Evolutionary conservation across 441 rosid species (phyloP).

Genomic region (Raphanus hybrid): DNA sequence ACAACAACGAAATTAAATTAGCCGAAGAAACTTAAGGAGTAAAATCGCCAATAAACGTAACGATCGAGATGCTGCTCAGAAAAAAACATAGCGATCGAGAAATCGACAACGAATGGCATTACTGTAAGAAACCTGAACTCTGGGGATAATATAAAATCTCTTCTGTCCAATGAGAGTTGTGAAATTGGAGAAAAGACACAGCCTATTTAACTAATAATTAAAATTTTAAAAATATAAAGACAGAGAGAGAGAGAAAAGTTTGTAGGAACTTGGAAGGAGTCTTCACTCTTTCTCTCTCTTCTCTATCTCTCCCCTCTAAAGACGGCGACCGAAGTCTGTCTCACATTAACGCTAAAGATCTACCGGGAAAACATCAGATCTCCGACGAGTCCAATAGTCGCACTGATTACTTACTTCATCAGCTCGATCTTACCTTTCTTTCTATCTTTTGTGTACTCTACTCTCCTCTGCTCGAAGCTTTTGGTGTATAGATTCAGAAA

Average conservation of each 20-base stretch:
- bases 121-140: background rate
- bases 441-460: background rate
- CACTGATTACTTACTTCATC: background rate
- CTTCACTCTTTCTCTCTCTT: too few species aligned
- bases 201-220: too few species aligned
- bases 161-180: too few species aligned
- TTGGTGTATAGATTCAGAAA: slow-evolving; percentile 11
- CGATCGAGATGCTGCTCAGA: too few species aligned
- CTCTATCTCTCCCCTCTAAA: too few species aligned
- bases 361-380: too few species aligned
- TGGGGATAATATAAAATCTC: background rate
- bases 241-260: too few species aligned
- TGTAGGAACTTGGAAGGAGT: too few species aligned
- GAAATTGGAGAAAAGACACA: too few species aligned
- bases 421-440: background rate
- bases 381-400: background rate
- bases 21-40: background rate
- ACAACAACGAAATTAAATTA: background rate
- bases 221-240: too few species aligned
- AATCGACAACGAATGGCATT: slow-evolving; percentile 26
- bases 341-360: too few species aligned
- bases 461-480: background rate
- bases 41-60: background rate
- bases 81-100: background rate
- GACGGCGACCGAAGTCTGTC: too few species aligned